Evolutionary conservation across 768 basidiomycete species (phyloP), one percentile per base, ranked within the genome.

Genomic region (Termitomyces sp.): DNA sequence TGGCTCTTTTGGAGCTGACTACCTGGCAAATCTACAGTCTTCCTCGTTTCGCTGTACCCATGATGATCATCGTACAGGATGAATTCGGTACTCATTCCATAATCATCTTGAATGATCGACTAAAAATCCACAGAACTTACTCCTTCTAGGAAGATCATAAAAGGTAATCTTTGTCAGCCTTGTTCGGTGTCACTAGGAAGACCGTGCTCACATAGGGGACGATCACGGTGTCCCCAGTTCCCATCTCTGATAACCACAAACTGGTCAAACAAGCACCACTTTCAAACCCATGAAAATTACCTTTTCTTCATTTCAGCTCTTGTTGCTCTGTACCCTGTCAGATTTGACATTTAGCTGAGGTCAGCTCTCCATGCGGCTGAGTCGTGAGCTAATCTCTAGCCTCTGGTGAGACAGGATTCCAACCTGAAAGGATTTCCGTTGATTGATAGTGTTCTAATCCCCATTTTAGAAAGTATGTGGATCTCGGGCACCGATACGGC

Each of bases 1-100:
- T 2, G 6, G 15, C 22, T 35, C 3, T 22, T 44, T 32, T 20
- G 13, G 8, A n/a, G 6, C 24, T 51, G 18, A 38, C 39, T 22
- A 44, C n/a, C n/a, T 24, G 13, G 12, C 9, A 7, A 39, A 44
- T 36, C 7, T 28, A 11, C 58, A 82, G 81, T 28, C 77, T 82
- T 58, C 81, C 81, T 56, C 75, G 75, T 54, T 86, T 81, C 67
- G 84, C 85, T n/a, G 81, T 86, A 15, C 86, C 86, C 40, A 83
- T 82, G 18, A 84, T 88, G 81, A 75, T 88, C 28, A 28, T 28
- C 28, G 28, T 86, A 12, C 71, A 72, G 36, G 73, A 80, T 54
- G 70, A 78, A 35, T 80, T 87, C 56, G 79, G 83, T 64, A 24
- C n/a, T 70, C 3, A 51, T 57, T 40, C 24, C 39, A 51, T 39